These are phyloP conservation scores for Boletus insuetus DNA, from an alignment of 768 basidiomycete species.

Conservation along the genomic window DNA sequence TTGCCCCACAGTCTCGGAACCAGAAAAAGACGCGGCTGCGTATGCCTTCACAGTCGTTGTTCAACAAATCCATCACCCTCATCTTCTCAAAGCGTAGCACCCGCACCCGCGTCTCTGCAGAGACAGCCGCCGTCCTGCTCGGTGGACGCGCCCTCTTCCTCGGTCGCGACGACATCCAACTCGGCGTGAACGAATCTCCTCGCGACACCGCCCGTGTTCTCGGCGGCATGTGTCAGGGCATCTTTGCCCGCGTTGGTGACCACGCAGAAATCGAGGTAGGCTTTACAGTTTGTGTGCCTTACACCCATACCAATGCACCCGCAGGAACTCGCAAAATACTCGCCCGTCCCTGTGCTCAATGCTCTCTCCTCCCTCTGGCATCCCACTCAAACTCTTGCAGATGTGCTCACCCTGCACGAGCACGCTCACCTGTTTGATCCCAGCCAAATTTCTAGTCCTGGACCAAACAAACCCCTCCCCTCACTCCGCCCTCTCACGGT, in stretches of 20 bases:
- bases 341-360: conserved; percentile 92
- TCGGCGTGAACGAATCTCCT: conserved; percentile 90
- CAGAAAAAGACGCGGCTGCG: conserved; percentile 40
- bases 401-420: conserved; percentile 87
- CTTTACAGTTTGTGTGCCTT: conserved; percentile 1
- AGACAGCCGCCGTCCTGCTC: conserved; percentile 74
- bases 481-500: conserved; percentile 78
- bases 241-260: conserved; percentile 93
- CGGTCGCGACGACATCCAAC: conserved; percentile 86
- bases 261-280: conserved; percentile 90
- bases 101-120: conserved; percentile 83
- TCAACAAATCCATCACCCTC: conserved; percentile 82
- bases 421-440: conserved; percentile 54
- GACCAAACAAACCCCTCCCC: conserved; percentile 37
- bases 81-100: conserved; percentile 94
- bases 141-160: conserved; percentile 92
- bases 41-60: conserved; percentile 71
- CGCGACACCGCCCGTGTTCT: conserved; percentile 87
- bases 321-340: conserved; percentile 87
- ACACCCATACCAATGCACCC: not conserved
- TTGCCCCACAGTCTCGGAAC: conserved; percentile 44
- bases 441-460: conserved; percentile 8
- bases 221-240: conserved; percentile 93
- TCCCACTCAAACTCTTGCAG: conserved; percentile 93
- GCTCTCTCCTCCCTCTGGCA: conserved; percentile 96